phyloP scores from a whole-genome alignment of 305 asterid genomes.

The Striga hermonthica region DNA sequence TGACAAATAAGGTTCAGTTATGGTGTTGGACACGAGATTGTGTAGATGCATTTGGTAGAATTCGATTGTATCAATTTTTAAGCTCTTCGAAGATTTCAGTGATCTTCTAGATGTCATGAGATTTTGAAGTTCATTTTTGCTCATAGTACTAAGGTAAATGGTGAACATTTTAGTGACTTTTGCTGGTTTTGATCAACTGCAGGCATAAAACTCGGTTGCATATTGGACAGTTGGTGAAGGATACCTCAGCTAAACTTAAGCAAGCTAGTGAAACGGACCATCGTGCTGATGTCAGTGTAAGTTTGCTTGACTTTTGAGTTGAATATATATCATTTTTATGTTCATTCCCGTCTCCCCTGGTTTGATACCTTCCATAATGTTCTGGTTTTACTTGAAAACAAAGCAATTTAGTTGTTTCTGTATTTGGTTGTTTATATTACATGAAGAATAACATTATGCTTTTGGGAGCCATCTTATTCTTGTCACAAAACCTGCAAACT shows the following conservation, averaged over 20 bases:
- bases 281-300: constrained; percentile 63
- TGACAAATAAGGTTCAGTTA: not conserved
- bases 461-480: too few relatives aligned
- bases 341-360: constrained; percentile 9
- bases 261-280: constrained; percentile 82
- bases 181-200: constrained; percentile 32
- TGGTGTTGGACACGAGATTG: constrained; percentile 7
- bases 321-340: too few relatives aligned
- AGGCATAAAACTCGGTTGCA: constrained; percentile 82
- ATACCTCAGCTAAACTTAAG: constrained; percentile 74
- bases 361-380: constrained; percentile 8
- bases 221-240: constrained; percentile 80
- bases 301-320: constrained; percentile 38
- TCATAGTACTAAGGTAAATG: not conserved
- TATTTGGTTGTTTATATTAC: too few relatives aligned
- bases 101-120: constrained; percentile 9
- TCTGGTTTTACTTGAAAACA: too few relatives aligned
- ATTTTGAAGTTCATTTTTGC: constrained; percentile 19
- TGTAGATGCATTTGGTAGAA: constrained; percentile 7
- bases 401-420: too few relatives aligned
- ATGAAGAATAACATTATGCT: too few relatives aligned
- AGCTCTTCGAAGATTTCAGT: not conserved
- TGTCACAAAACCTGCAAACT: too few relatives aligned
- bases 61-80: not conserved
- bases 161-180: constrained; percentile 23